These are phyloP conservation scores for Osmanthus fragrans DNA, from an alignment of 257 asterid species.

Conservation along the genomic window DNA sequence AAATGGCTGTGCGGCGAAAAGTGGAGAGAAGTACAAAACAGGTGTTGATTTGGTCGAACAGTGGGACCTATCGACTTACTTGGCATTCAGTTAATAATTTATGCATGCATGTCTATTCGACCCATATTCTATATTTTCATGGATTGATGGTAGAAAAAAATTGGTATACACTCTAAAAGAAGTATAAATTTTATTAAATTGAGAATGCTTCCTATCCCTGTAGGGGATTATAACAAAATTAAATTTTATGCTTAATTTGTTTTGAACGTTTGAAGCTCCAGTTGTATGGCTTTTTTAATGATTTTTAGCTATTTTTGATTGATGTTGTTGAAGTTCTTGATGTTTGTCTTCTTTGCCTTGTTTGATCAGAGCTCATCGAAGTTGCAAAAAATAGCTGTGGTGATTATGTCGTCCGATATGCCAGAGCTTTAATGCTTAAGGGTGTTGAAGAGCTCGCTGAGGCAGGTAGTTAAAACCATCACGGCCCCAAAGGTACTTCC, in stretches of 20 bases:
- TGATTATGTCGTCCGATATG: background rate
- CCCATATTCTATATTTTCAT: background rate
- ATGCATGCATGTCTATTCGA: background rate
- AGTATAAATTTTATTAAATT: background rate
- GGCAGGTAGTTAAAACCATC: constrained; percentile 60
- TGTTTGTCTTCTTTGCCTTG: no score
- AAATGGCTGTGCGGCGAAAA: background rate
- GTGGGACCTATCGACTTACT: background rate
- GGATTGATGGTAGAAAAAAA: background rate
- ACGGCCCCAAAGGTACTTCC: constrained; percentile 61
- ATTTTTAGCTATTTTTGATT: background rate
- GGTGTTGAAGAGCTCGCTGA: constrained; percentile 69
- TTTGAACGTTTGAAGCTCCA: background rate
- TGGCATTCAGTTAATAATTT: background rate
- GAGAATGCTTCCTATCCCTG: background rate
- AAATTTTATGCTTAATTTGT: constrained; percentile 1
- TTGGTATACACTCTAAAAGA: background rate
- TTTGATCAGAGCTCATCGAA: no score
- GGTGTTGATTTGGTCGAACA: background rate
- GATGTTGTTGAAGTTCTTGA: no score
- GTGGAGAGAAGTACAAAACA: no score
- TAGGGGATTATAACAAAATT: background rate
- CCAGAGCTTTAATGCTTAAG: constrained; percentile 55
- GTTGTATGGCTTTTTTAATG: background rate
- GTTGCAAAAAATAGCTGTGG: no score